Base-by-base conservation (phyloP, 2,329 filamentous ascomycete species). In the Phyllosticta ampelicida region DNA sequence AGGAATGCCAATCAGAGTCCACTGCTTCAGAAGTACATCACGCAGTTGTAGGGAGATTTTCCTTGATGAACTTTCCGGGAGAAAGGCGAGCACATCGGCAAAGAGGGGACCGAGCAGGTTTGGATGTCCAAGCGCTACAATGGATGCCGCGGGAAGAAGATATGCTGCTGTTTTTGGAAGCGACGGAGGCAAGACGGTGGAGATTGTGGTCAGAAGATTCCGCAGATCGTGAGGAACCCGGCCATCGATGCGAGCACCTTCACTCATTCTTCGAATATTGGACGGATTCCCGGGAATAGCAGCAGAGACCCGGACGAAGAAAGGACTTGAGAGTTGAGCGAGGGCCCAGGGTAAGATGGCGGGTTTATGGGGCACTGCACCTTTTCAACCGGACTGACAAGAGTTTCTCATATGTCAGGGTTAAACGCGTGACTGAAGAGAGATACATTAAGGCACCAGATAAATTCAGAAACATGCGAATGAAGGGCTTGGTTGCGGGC, bases 1-100 rank as follows among this genome's bases (percentile, higher is more conserved):
- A 18, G 56, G 56, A 44, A 58, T 58, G 36, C 56, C 56, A 19
- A 49, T 58, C 19, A 58, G 51, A 2, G 56, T 58, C 56, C 56
- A 58, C 11, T 53, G 50, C 21, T 58, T 58, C 10, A 58, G 56
- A 2, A 58, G 56, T 30, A 54, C 20, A 44, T 58, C 56, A 51
- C 56, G 56, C n/a, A 58, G 56, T 21, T 58, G 56, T 20, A 58
- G 56, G 21, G 56, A 58, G 21, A 58, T 30, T 20, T 13, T 54
- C 51, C 5, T 23, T n/a, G 51, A 51, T 20, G 30, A 51, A 26
- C 29, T n/a, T 21, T 48, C 44, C 26, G 54, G 18, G 29, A 21
- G 8, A 13, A 36, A 48, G 9, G 48, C 21, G 3, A 51, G 29
- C 18, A 54, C 50, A 16, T 53, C 29, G 36, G 48, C 36, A 36